Base-by-base conservation (phyloP, 1,284 basidiomycete genomes). In the Entoloma clypeatum region DNA sequence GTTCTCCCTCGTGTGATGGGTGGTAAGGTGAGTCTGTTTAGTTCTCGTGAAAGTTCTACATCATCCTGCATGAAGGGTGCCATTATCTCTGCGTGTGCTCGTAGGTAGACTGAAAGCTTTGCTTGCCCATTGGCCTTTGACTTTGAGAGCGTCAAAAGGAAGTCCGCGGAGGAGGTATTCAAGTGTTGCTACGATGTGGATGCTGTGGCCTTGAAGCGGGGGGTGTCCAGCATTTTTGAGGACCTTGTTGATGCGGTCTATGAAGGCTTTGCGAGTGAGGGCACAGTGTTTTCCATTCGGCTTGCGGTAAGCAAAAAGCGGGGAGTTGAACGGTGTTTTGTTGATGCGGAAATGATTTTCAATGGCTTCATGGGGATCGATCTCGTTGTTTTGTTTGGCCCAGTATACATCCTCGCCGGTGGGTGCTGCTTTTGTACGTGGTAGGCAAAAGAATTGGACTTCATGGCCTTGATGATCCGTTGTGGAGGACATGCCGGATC, bases 121-220 rank as follows among this genome's bases (percentile, higher is more conserved):
- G 14, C 47, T 48, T 1, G 29, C 23, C 54, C 54, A 56, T 1
- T 41, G 23, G 2, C 54, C 52, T 3, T 29, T 51, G 0, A 22
- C 17, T 30, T 54, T 54, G 16, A 57, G 19, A 0, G 41, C 55
- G 1, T 64, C 56, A 13, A 65, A 54, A 0, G 58, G 54, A 0
- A 57, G 30, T 0, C 56, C 51, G 0, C 54, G 29, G 40, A 2
- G 36, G 1, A 51, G 36, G 24, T 49, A 44, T 8, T 46, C 40
- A 9, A 50, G 16, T 1, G 31, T 36, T 4, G 41, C 29, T 0
- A 65, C 60, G 5, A 69, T 66, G 3, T 55, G 48, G n/a, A 68
- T 58, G 9, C 59, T 51, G 40, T 68, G 64, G 0, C 54, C 56
- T 4, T 52, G 42, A 3, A 60, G 33, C 0, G 39, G 31, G 1